Base-by-base conservation (phyloP, 331 rosid genomes). In the Quercus lobata region DNA sequence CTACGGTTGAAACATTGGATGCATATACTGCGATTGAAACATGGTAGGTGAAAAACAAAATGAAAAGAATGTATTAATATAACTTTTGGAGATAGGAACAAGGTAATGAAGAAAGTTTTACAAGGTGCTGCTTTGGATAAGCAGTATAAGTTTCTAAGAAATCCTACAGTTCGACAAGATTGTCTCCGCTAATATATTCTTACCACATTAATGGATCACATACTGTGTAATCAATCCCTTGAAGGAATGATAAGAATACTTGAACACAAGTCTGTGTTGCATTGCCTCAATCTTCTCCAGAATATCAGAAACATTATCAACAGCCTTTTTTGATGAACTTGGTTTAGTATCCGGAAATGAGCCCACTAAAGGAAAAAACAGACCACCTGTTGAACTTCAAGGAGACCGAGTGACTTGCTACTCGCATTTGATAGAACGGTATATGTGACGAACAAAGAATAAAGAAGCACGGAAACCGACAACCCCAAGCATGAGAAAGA, bases 401-500 rank as follows among this genome's bases (percentile, higher is more conserved):
- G 30, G 32, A 72, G 27, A 82, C 56, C 32, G 71, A 57, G 11
- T 79, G 76, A 76, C 41, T 49, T 57, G 56, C 55, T 83, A 85
- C 78, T 88, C 91, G 75, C 84, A 83, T 76, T 86, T 88, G 83
- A 83, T 79, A 25, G 86, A 81, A 58, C 68, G 79, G 16, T 88
- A 88, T 29, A 88, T 83, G 82, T 88, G 89, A 4, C 78, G 76
- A 21, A 85, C 89, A 76, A 88, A 83, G 72, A 88, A 72, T 65
- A 88, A 85, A 46, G 89, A 29, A 80, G 91, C 89, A 9, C 81
- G 76, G 85, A 88, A 85, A 68, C 86, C 83, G 4, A 88, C 83
- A 69, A 88, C 71, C 83, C 87, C 91, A 44, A 88, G 91, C 91
- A 88, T 88, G 78, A 88, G 88, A 69, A 88, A 86, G 83, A 88